These are phyloP conservation scores for Scalesia atractyloides DNA, from an alignment of 129 eudicot genomes.

Conservation along the genomic window DNA sequence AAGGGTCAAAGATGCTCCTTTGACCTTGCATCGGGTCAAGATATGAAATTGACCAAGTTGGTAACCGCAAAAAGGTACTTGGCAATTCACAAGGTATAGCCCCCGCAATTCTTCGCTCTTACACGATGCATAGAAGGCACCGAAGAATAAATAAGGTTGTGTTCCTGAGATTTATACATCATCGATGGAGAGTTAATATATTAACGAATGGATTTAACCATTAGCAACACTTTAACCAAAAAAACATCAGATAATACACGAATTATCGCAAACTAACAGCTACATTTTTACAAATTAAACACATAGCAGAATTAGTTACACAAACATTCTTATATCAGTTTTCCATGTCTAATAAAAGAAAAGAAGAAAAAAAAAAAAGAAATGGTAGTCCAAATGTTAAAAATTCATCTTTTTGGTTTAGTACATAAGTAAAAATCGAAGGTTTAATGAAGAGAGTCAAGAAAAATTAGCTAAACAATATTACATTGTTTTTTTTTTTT, in stretches of 20 bases:
- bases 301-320: not conserved
- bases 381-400: not conserved
- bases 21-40: slow-evolving; percentile 14
- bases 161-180: slow-evolving; percentile 22
- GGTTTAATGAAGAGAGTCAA: not conserved
- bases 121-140: slow-evolving; percentile 10
- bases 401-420: slow-evolving; percentile 5
- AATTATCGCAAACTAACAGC: not conserved
- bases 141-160: not conserved
- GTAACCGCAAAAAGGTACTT: too few relatives aligned
- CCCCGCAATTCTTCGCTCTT: slow-evolving; percentile 15
- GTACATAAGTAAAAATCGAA: slow-evolving; percentile 6
- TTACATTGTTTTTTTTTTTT: too few relatives aligned
- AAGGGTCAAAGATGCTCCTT: slow-evolving; percentile 29
- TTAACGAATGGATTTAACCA: slow-evolving; percentile 8
- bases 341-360: not conserved
- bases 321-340: slow-evolving; percentile 1
- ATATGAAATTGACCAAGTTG: slow-evolving; percentile 19
- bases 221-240: slow-evolving; percentile 23
- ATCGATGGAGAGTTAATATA: slow-evolving; percentile 7
- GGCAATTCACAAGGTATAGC: slow-evolving; percentile 21
- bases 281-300: not conserved
- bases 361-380: not conserved
- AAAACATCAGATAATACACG: slow-evolving; percentile 10
- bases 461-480: slow-evolving; percentile 7